Percentiles rank a stretch among this genome's conserved stretches.
phyloP scores from a whole-genome alignment of 2,329 filamentous ascomycete genomes.

The Venturia carpophila region DNA sequence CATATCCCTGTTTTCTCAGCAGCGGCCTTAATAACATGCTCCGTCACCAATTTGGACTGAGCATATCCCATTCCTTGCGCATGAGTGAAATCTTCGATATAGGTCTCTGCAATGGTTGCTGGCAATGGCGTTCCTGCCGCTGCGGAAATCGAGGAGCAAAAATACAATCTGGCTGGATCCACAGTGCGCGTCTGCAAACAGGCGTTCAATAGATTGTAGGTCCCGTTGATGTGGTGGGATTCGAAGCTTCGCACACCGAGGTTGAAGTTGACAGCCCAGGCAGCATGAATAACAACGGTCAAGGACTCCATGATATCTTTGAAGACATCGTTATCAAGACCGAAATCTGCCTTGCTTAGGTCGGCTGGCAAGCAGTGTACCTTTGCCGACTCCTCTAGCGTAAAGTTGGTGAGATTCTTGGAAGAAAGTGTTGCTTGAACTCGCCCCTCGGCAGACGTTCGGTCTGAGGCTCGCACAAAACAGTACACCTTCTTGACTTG shows the following conservation, averaged over 20 bases:
- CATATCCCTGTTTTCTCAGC: constrained; percentile 27
- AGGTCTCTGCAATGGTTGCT: neutral
- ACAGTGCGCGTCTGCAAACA: neutral
- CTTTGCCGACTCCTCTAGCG: neutral
- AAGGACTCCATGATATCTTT: constrained; percentile 25
- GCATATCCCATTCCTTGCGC: constrained; percentile 47
- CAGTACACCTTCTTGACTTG: constrained; percentile 41
- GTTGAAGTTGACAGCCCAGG: constrained; percentile 53
- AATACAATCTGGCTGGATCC: neutral
- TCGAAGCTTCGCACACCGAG: constrained; percentile 45
- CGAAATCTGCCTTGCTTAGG: constrained; percentile 10
- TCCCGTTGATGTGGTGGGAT: constrained; percentile 34
- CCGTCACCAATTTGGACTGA: constrained; percentile 43
- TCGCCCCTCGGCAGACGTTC: constrained; percentile 27
- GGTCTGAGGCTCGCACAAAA: constrained; percentile 41
- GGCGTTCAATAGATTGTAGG: constrained; percentile 7
- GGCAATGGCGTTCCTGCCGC: constrained; percentile 7
- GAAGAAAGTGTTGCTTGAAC: constrained; percentile 1
- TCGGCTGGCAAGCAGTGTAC: neutral
- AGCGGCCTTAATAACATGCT: constrained; percentile 36
- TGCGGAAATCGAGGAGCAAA: constrained; percentile 3
- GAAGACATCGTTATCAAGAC: constrained; percentile 22
- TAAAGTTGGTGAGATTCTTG: neutral
- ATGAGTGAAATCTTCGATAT: constrained; percentile 22
- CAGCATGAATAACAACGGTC: constrained; percentile 42